A percentile compares a stretch with the other conserved stretches of the same genome.
These are phyloP conservation scores for Cornus kousa DNA, from an alignment of 148 eudicot species.

Conservation along the genomic window DNA sequence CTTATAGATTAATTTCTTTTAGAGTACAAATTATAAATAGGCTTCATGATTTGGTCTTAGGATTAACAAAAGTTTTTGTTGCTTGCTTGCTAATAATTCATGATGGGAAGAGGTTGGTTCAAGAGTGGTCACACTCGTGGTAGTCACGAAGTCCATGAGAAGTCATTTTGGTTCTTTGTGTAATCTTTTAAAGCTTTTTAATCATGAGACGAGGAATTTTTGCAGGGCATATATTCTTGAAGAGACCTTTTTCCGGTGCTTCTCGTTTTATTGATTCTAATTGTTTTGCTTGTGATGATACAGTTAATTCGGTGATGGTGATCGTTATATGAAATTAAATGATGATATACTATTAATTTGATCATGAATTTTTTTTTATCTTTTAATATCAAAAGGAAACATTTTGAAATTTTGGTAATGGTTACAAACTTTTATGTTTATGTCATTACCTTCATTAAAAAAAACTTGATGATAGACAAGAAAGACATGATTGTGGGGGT, in stretches of 20 bases:
- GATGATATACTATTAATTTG: neutral
- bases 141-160: neutral
- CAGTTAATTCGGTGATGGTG: neutral
- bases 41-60: neutral
- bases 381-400: neutral
- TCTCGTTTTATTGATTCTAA: neutral
- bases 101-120: slow-evolving; percentile 12
- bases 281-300: neutral
- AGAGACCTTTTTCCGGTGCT: neutral
- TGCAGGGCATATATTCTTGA: neutral
- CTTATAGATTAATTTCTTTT: neutral
- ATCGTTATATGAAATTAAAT: neutral
- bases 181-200: neutral
- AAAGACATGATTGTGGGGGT: neutral
- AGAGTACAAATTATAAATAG: neutral
- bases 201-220: slow-evolving; percentile 5
- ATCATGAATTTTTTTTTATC: neutral
- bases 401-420: neutral
- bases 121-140: neutral
- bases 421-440: too few relatives aligned
- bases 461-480: neutral
- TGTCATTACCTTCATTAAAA: too few relatives aligned
- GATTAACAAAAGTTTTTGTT: neutral
- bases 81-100: slow-evolving; percentile 7
- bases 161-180: neutral